phyloP scores from a whole-genome alignment of 2,329 filamentous ascomycete genomes.

The Ceratocystis alfenasii region DNA sequence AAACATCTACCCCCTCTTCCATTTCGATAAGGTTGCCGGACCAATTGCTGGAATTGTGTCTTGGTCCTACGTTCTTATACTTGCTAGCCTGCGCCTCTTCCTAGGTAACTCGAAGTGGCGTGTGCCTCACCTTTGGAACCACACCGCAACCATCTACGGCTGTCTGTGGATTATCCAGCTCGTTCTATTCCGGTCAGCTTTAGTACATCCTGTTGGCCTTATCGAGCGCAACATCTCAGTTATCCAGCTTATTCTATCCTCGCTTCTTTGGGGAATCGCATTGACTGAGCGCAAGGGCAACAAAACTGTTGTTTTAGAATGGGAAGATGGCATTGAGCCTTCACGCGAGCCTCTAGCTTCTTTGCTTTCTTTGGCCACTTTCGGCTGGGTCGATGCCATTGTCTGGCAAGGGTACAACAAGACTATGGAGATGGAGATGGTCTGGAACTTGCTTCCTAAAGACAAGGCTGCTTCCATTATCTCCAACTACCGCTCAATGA shows the following conservation, averaged over 20 bases:
- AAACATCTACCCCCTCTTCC: slow-evolving; percentile 52
- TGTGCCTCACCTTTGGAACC: slow-evolving; percentile 74
- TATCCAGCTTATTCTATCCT: slow-evolving; percentile 61
- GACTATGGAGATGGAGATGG: slow-evolving; percentile 67
- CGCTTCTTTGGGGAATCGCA: slow-evolving; percentile 62
- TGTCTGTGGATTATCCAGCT: slow-evolving; percentile 68
- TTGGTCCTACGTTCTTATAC: slow-evolving; percentile 69
- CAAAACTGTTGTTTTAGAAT: slow-evolving; percentile 74
- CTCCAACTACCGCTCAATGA: slow-evolving; percentile 69
- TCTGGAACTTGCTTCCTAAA: slow-evolving; percentile 82
- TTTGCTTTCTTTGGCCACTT: slow-evolving; percentile 75
- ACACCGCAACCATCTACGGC: slow-evolving; percentile 75
- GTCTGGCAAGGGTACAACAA: slow-evolving; percentile 81
- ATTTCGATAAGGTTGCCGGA: slow-evolving; percentile 43
- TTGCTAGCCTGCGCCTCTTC: slow-evolving; percentile 61
- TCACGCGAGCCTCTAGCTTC: slow-evolving; percentile 80
- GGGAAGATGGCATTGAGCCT: slow-evolving; percentile 78
- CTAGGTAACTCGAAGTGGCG: slow-evolving; percentile 52
- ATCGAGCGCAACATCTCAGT: slow-evolving; percentile 54
- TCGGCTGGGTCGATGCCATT: slow-evolving; percentile 80
- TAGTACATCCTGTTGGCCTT: slow-evolving; percentile 62
- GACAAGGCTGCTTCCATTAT: slow-evolving; percentile 79
- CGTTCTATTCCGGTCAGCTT: slow-evolving; percentile 68
- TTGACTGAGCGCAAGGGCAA: slow-evolving; percentile 83
- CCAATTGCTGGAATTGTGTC: slow-evolving; percentile 39